A percentile compares a stretch with the other conserved stretches of the same genome.
phyloP scores from a whole-genome alignment of 2,329 filamentous ascomycete genomes.

The Pseudogymnoascus sp. region DNA sequence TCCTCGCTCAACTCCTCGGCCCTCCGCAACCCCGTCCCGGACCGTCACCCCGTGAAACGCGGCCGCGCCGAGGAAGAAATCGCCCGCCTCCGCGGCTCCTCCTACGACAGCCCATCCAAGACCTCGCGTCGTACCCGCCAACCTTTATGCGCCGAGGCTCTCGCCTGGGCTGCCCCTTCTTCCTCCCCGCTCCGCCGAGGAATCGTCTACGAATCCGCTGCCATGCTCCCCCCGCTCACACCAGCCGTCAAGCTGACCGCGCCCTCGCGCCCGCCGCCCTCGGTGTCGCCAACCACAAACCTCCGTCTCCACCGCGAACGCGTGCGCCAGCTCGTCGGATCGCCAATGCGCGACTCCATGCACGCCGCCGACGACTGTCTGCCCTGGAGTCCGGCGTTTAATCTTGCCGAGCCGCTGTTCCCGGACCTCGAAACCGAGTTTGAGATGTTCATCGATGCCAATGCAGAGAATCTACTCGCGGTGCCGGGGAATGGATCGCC shows the following conservation, averaged over 20 bases:
- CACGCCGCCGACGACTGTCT: constrained; percentile 43
- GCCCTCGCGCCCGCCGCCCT: constrained; percentile 50
- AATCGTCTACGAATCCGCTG: constrained; percentile 39
- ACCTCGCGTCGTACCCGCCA: constrained; percentile 33
- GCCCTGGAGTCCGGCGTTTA: constrained; percentile 60
- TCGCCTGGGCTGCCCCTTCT: constrained; percentile 39
- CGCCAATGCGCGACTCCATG: constrained; percentile 50
- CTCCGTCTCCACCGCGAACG: constrained; percentile 78
- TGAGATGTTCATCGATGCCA: constrained; percentile 49
- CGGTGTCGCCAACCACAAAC: constrained; percentile 88
- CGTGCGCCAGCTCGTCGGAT: constrained; percentile 73
- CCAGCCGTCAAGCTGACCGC: constrained; percentile 74
- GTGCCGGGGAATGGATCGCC: constrained; percentile 52
- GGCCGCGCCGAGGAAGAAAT: constrained; percentile 95
- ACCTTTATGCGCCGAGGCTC: constrained; percentile 28
- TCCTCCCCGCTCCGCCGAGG: constrained; percentile 58
- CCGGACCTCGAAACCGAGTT: constrained; percentile 46
- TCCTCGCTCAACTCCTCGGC: constrained; percentile 91
- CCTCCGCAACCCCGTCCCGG: constrained; percentile 69
- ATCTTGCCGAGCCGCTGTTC: constrained; percentile 51
- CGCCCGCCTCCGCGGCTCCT: constrained; percentile 81
- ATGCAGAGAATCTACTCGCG: constrained; percentile 33
- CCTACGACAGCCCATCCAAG: constrained; percentile 84
- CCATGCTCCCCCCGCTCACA: constrained; percentile 68
- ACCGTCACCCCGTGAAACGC: constrained; percentile 72